Evolutionary conservation across 495 filamentous ascomycete species (phyloP).

Genomic region (Neurospora discreta): DNA sequence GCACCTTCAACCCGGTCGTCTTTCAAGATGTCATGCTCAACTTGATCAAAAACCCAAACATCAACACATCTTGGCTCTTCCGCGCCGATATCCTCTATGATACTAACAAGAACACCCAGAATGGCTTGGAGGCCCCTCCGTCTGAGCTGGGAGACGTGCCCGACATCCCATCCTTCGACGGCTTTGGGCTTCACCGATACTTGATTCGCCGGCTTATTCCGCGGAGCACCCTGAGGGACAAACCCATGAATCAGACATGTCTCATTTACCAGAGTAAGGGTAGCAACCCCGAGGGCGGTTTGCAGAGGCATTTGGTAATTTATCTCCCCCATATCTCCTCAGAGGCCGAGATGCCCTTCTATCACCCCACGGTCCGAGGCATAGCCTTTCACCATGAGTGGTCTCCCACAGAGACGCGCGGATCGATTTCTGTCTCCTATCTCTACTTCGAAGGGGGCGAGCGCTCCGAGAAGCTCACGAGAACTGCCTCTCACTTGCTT

Average conservation of each 20-base stretch:
- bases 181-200: slow-evolving; percentile 24
- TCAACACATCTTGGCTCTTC: slow-evolving; percentile 73
- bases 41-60: slow-evolving; percentile 73
- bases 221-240: slow-evolving; percentile 65
- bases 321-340: slow-evolving; percentile 63
- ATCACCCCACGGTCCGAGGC: slow-evolving; percentile 65
- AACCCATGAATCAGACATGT: slow-evolving; percentile 67
- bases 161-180: slow-evolving; percentile 12
- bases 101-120: slow-evolving; percentile 8
- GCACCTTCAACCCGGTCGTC: slow-evolving; percentile 45
- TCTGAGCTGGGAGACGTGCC: neutral
- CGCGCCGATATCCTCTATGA: slow-evolving; percentile 71
- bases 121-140: slow-evolving; percentile 5
- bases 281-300: neutral
- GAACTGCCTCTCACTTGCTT: slow-evolving; percentile 62
- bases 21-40: slow-evolving; percentile 59
- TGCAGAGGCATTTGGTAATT: slow-evolving; percentile 48
- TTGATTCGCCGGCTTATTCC: slow-evolving; percentile 70
- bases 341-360: slow-evolving; percentile 62
- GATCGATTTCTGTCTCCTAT: slow-evolving; percentile 57
- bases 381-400: slow-evolving; percentile 66
- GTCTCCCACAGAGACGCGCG: slow-evolving; percentile 24
- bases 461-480: slow-evolving; percentile 43
- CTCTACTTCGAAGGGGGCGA: slow-evolving; percentile 41
- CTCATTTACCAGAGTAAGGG: slow-evolving; percentile 43